These are phyloP conservation scores for Aspergillus aculeatus DNA, from an alignment of 2,329 filamentous ascomycete species.

Conservation along the genomic window DNA sequence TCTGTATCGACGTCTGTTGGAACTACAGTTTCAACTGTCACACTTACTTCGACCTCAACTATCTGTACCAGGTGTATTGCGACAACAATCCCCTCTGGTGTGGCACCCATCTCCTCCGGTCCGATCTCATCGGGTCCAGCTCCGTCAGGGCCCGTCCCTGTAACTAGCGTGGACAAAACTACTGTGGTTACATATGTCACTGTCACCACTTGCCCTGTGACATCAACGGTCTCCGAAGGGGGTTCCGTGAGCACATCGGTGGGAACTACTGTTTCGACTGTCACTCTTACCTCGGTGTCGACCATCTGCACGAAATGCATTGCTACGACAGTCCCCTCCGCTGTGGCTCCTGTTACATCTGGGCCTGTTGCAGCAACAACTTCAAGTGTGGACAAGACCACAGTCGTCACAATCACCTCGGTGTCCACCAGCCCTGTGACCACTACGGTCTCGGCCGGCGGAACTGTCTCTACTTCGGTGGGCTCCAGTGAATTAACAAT, in stretches of 20 bases:
- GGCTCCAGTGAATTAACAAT: constrained; percentile 10
- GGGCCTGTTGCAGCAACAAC: background rate
- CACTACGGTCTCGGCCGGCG: constrained; percentile 7
- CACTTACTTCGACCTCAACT: background rate
- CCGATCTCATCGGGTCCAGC: background rate
- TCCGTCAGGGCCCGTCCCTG: background rate
- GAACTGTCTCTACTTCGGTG: constrained; percentile 5
- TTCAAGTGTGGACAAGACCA: constrained; percentile 3
- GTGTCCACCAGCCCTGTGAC: constrained; percentile 15
- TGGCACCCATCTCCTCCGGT: constrained; percentile 13
- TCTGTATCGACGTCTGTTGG: constrained; percentile 32
- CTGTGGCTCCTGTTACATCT: constrained; percentile 3
- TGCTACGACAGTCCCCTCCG: constrained; percentile 3
- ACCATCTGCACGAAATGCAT: constrained; percentile 26
- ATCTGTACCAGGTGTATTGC: background rate
- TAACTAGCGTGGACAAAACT: constrained; percentile 13
- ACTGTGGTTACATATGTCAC: background rate
- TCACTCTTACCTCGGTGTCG: constrained; percentile 29
- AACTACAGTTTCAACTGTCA: background rate
- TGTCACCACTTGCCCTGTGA: constrained; percentile 4
- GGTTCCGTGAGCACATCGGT: constrained; percentile 53
- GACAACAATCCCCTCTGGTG: background rate
- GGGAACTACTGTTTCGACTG: constrained; percentile 58
- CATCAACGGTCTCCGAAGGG: constrained; percentile 39
- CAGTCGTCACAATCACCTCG: constrained; percentile 16